A percentile compares a stretch with the other conserved stretches of the same genome.
Conservation (phyloP, 495 filamentous ascomycete species). For the Talaromyces ruber region DNA sequence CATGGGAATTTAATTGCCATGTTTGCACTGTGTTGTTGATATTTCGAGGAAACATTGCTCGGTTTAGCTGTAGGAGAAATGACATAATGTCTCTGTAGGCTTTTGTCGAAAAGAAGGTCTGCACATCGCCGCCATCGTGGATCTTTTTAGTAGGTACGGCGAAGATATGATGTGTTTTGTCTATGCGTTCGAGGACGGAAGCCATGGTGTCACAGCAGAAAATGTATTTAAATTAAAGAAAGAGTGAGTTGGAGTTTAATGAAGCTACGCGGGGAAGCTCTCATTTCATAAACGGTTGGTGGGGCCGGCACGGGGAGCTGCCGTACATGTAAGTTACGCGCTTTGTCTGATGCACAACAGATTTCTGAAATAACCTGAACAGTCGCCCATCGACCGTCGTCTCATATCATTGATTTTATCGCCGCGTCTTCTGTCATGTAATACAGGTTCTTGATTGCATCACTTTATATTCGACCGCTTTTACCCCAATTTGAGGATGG, state of each 20-base stretch:
- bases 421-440: background rate
- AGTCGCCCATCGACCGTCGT: background rate
- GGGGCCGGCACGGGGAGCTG: background rate
- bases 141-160: slow-evolving; percentile 57
- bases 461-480: background rate
- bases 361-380: background rate
- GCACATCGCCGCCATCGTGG: slow-evolving; percentile 69
- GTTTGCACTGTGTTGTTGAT: slow-evolving; percentile 27
- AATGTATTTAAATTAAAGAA: background rate
- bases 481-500: background rate
- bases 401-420: background rate
- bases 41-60: slow-evolving; percentile 70
- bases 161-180: slow-evolving; percentile 14
- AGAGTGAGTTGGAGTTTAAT: background rate
- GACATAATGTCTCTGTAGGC: slow-evolving; percentile 80
- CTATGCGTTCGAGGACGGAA: background rate
- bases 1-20: slow-evolving; percentile 45
- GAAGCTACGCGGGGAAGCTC: background rate
- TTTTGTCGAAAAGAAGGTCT: slow-evolving; percentile 62
- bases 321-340: background rate
- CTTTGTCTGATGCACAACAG: background rate
- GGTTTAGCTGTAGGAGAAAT: slow-evolving; percentile 85
- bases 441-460: background rate
- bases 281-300: background rate
- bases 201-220: background rate